Percentiles rank a stretch among this genome's conserved stretches.
phyloP scores from a whole-genome alignment of 345 rosid genomes.

The Ricinus communis region DNA sequence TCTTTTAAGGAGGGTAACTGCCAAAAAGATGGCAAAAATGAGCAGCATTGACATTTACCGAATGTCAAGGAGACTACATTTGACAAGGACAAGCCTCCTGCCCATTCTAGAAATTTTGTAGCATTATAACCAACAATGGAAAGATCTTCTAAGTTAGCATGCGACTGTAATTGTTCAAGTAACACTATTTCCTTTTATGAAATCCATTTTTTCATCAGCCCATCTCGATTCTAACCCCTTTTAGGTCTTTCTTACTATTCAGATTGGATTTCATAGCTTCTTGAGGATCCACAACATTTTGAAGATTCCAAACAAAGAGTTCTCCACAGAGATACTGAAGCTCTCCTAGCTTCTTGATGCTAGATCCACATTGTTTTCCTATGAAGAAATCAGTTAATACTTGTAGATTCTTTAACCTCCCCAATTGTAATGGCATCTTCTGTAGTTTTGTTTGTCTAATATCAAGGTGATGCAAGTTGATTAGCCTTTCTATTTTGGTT shows the following conservation, averaged over 20 bases:
- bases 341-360: slow-evolving; percentile 1
- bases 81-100: neutral
- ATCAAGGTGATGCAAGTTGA: neutral
- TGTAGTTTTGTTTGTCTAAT: neutral
- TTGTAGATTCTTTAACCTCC: neutral
- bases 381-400: neutral
- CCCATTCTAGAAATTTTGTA: slow-evolving; percentile 1
- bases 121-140: neutral
- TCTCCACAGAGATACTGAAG: neutral
- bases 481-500: no score
- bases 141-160: neutral
- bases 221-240: neutral
- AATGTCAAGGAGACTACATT: neutral
- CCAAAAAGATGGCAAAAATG: neutral
- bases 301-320: neutral
- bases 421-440: slow-evolving; percentile 8
- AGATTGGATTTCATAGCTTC: neutral
- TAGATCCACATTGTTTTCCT: slow-evolving; percentile 2
- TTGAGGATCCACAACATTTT: neutral
- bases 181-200: neutral
- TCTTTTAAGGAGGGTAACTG: neutral
- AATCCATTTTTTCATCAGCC: neutral
- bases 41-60: neutral
- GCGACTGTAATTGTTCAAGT: slow-evolving; percentile 6
- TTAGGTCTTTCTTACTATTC: neutral